Evolutionary conservation across 176 grass and related monocot genomes (phyloP), one percentile per base, ranked within the genome.

Genomic region (Stipa capillata): DNA sequence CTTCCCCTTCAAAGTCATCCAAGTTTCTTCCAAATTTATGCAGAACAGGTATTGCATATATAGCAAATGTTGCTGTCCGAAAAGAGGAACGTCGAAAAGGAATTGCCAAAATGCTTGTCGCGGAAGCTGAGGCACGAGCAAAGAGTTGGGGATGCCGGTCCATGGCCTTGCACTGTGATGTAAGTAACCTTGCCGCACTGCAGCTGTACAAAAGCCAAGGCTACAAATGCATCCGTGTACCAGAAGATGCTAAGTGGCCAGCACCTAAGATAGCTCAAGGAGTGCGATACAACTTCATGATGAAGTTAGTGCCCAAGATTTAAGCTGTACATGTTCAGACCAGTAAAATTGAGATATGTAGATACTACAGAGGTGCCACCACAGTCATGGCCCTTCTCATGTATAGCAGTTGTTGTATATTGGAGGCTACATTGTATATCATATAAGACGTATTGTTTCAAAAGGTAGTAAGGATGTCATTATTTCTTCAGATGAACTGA

Each of bases 41-140:
- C 85, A 98, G 96, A 65, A 95, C 84, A 58, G 92, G 92, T 64
- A 91, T 98, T 73, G 90, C 96, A 56, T 94, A 98, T 41, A 91
- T 94, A 85, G 93, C 92, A 66, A 98, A 94, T 49, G 90, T 98
- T 0, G 92, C 92, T 0, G 92, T 98, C 1, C 49, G 96, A 41
- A 77, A 93, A 60, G 87, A 82, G 61, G 87, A 92, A 10, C 83
- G 92, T 11, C 66, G 87, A 48, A 90, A 92, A 79, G 96, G 96
- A 52, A 94, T 98, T 13, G 92, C 92, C 10, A 98, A 90, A 68
- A 91, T 84, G 86, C 75, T 98, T 9, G 84, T 98, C 18, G 50
- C 78, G 2, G 83, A 88, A 82, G 88, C 96, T 69, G 96, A 98
- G 72, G 86, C 34, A 2, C 90, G 88, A 13, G 92, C 92, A 57